Conservation (phyloP, 257 asterid species). For the Rauvolfia tetraphylla region DNA sequence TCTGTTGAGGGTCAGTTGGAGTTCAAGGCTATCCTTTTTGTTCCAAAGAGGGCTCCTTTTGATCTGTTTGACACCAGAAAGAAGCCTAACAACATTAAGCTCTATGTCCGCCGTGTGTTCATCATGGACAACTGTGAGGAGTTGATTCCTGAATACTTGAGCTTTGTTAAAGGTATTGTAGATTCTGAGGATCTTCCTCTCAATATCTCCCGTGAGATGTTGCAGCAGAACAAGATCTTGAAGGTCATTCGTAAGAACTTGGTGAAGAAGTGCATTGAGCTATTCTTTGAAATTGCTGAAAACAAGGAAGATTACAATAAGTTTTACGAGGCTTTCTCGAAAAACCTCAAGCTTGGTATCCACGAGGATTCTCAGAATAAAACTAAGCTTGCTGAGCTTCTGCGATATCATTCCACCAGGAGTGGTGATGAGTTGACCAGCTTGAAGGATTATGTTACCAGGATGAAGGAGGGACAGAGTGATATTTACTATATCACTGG, state of each 20-base stretch:
- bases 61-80: conserved; percentile 58
- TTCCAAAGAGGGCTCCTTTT: conserved; percentile 60
- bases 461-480: conserved; percentile 60
- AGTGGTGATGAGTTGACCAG: conserved; percentile 60
- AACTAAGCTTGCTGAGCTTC: conserved; percentile 43
- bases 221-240: conserved; percentile 59
- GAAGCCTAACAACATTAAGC: conserved; percentile 61
- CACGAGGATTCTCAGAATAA: conserved; percentile 51
- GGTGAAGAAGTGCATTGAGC: conserved; percentile 62
- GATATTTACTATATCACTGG: conserved; percentile 59
- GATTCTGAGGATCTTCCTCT: conserved; percentile 61
- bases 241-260: conserved; percentile 63
- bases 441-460: conserved; percentile 57
- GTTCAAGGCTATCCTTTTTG: conserved; percentile 53
- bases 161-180: conserved; percentile 57
- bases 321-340: conserved; percentile 53
- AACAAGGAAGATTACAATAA: conserved; percentile 59
- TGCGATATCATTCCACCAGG: conserved; percentile 54
- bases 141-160: conserved; percentile 50
- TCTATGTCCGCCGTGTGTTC: conserved; percentile 55
- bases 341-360: conserved; percentile 56
- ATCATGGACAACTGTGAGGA: conserved; percentile 65
- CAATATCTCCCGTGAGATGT: conserved; percentile 47
- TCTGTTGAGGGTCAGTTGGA: conserved; percentile 64
- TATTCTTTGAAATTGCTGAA: conserved; percentile 60